These are phyloP conservation scores for Croton setiger DNA, from an alignment of 441 rosid species.

Conservation along the genomic window DNA sequence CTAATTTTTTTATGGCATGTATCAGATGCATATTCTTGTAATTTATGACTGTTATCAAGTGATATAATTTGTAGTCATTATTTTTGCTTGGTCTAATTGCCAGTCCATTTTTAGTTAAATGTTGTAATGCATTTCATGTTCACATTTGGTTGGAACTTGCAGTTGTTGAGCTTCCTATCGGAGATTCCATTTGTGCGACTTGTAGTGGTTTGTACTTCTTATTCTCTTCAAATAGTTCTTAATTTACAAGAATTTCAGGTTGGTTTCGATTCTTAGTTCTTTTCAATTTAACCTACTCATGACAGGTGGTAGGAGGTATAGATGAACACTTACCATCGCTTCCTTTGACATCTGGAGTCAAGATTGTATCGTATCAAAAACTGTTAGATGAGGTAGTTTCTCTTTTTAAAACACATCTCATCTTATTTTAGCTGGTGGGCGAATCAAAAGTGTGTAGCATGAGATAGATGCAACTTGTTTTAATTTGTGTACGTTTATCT, in stretches of 20 bases:
- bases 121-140: conserved; percentile 11
- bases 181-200: conserved; percentile 82
- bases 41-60: not conserved
- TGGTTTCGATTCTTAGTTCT: not conserved
- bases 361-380: conserved; percentile 62
- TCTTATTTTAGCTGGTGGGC: not conserved
- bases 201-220: conserved; percentile 63
- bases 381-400: conserved; percentile 69
- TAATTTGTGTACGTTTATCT: too few species aligned
- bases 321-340: conserved; percentile 73
- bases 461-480: not conserved
- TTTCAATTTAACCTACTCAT: conserved; percentile 10
- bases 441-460: not conserved
- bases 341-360: conserved; percentile 63
- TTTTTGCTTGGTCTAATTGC: too few species aligned
- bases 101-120: not conserved
- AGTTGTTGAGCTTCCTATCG: conserved; percentile 76
- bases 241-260: not conserved
- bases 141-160: conserved; percentile 36
- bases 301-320: conserved; percentile 90
- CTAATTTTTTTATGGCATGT: not conserved
- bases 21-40: not conserved
- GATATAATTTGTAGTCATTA: not conserved
- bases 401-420: not conserved
- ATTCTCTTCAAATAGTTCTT: conserved; percentile 8